These are phyloP conservation scores for Dioszegia aurantiaca DNA, from an alignment of 768 basidiomycete species.

Conservation along the genomic window DNA sequence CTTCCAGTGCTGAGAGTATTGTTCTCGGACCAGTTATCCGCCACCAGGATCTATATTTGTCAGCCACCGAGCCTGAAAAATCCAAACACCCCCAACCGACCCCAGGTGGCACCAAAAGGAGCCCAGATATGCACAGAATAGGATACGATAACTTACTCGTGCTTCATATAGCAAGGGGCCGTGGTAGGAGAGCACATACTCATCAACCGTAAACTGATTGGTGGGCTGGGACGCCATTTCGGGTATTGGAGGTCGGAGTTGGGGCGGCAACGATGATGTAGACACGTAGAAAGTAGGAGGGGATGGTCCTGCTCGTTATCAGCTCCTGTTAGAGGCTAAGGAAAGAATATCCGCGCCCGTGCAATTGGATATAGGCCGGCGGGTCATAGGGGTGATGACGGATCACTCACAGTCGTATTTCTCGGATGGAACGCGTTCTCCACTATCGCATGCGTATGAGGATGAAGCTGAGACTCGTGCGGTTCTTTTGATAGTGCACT, in stretches of 20 bases:
- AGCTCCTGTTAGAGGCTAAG: neutral
- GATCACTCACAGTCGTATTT: neutral
- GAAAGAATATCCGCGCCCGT: neutral
- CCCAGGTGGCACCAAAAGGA: slow-evolving; percentile 16
- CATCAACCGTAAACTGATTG: slow-evolving; percentile 56
- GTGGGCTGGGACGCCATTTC: slow-evolving; percentile 16
- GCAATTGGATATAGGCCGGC: neutral
- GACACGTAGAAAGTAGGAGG: neutral
- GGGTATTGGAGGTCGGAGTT: neutral
- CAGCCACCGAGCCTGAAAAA: slow-evolving; percentile 20
- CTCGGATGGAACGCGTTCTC: neutral
- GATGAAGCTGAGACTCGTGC: neutral
- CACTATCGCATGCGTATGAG: neutral
- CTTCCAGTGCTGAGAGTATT: slow-evolving; percentile 60
- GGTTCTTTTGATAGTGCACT: neutral
- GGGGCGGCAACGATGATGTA: neutral
- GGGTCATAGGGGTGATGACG: neutral
- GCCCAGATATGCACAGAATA: slow-evolving; percentile 7
- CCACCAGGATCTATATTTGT: slow-evolving; percentile 61
- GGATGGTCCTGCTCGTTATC: no score
- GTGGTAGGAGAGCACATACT: slow-evolving; percentile 88
- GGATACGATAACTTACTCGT: slow-evolving; percentile 56
- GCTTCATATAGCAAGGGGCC: slow-evolving; percentile 95
- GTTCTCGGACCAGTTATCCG: slow-evolving; percentile 64
- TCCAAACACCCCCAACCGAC: neutral